phyloP scores from a whole-genome alignment of 306 rosid species.

The Glycine latifolia region DNA sequence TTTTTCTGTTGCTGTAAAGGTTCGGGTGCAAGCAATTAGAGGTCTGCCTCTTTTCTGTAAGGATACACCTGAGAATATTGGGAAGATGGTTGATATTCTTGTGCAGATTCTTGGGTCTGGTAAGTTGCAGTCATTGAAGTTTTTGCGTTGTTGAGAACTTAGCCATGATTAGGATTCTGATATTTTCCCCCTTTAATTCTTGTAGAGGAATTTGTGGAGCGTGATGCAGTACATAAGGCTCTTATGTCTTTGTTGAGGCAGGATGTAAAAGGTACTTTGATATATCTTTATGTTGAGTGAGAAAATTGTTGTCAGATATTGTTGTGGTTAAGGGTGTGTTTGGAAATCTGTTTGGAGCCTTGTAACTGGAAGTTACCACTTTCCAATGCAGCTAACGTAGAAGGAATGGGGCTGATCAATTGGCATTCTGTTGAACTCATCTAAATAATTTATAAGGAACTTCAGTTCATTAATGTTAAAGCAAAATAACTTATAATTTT shows the following conservation, averaged over 20 bases:
- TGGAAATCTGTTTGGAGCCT: no score
- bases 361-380: not conserved
- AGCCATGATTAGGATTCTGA: constrained; percentile 49
- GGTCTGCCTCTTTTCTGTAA: constrained; percentile 99
- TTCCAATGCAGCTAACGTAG: not conserved
- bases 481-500: constrained; percentile 29
- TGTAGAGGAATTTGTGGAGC: constrained; percentile 98
- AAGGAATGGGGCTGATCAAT: not conserved
- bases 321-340: constrained; percentile 7
- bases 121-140: constrained; percentile 44
- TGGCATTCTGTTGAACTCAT: not conserved
- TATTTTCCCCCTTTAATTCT: constrained; percentile 26
- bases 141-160: constrained; percentile 5
- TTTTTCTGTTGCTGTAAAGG: constrained; percentile 57
- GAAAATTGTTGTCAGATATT: constrained; percentile 2
- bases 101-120: constrained; percentile 90
- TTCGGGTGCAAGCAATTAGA: constrained; percentile 98
- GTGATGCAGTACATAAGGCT: constrained; percentile 97
- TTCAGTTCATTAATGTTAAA: constrained; percentile 6
- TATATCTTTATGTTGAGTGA: constrained; percentile 13
- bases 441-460: constrained; percentile 3
- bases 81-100: constrained; percentile 91
- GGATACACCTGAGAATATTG: constrained; percentile 90
- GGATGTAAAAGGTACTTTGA: constrained; percentile 85
- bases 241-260: constrained; percentile 95